A percentile compares a stretch with the other conserved stretches of the same genome.
phyloP scores from a whole-genome alignment of 176 grass and related monocot genomes.

The Triticum dicoccoides region DNA sequence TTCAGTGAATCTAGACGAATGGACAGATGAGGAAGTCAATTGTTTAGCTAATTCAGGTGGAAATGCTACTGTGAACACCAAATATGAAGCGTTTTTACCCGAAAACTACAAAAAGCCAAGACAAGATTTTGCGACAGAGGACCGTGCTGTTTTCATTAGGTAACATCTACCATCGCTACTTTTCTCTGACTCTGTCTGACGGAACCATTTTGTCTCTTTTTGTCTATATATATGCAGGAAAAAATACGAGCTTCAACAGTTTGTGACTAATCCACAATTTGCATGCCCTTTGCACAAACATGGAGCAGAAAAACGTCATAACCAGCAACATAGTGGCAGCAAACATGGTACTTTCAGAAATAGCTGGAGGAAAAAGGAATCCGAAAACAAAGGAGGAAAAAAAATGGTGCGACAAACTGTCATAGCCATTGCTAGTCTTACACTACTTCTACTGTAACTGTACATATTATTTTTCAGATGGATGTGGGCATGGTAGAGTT shows the following conservation, averaged over 20 bases:
- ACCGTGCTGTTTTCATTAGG: slow-evolving; percentile 83
- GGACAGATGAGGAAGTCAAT: slow-evolving; percentile 87
- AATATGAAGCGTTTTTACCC: slow-evolving; percentile 82
- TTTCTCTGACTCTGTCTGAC: background rate
- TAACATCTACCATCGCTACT: background rate
- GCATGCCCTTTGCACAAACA: slow-evolving; percentile 49
- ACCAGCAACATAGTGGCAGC: slow-evolving; percentile 43
- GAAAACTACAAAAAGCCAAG: slow-evolving; percentile 66
- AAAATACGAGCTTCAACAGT: slow-evolving; percentile 91
- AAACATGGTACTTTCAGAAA: slow-evolving; percentile 71
- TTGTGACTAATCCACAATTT: slow-evolving; percentile 56
- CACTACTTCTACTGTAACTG: background rate
- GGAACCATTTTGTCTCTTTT: background rate
- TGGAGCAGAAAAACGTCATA: slow-evolving; percentile 50
- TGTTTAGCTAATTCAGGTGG: slow-evolving; percentile 62
- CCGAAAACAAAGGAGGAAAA: slow-evolving; percentile 64
- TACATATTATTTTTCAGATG: slow-evolving; percentile 29
- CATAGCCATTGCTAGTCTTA: background rate
- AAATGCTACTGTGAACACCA: slow-evolving; percentile 73
- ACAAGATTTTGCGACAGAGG: slow-evolving; percentile 67
- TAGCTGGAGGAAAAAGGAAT: slow-evolving; percentile 85
- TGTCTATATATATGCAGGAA: slow-evolving; percentile 50
- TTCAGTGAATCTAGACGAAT: slow-evolving; percentile 95
- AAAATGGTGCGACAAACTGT: slow-evolving; percentile 48
- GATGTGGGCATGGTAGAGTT: slow-evolving; percentile 98